Evolutionary conservation across 176 grass and related monocot genomes (phyloP), one percentile per base, ranked within the genome.

Genomic region (Oryza officinalis): DNA sequence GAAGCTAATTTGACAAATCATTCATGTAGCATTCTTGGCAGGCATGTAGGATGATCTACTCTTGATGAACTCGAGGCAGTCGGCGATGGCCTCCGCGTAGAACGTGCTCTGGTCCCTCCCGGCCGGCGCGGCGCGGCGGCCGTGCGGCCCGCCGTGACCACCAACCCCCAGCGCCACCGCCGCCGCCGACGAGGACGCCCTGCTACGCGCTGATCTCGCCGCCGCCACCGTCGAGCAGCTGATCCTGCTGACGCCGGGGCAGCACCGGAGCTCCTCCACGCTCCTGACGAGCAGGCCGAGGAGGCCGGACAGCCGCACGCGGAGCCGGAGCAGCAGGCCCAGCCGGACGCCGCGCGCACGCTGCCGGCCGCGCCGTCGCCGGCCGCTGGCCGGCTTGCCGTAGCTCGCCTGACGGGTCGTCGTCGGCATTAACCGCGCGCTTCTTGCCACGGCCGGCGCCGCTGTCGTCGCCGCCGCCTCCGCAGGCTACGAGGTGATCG

Each of bases 31-130:
- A 83, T 67, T 70, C 14, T 75, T 83, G 6, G 52, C 70, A 37
- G 85, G 71, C 47, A 64, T 6, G 30, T 46, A 7, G 73, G 85
- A 81, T 2, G 89, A 88, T 35, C 77, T 80, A 12, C 67, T 86
- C 81, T 91, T 91, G 85, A 91, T 91, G 85, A 91, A 91, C 72
- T 88, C 89, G 65, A 91, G 74, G 85, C 89, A 91, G 18, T 91
- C 89, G 17, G 89, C 89, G 15, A 91, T 91, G 77, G 89, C 89
- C 66, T 91, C 89, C 17, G 63, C 66, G 72, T 91, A 78, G 77
- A 91, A 87, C 18, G 85, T 66, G 81, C 46, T 91, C 88, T 89
- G 66, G 2, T 87, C 72, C 35, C 27, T 72, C 33, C 22, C 76
- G 8, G 72, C 84, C 22, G 37, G 52, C 47, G 78, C 73, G 9